Conservation (phyloP, 306 rosid species). For the Pueraria montana region DNA sequence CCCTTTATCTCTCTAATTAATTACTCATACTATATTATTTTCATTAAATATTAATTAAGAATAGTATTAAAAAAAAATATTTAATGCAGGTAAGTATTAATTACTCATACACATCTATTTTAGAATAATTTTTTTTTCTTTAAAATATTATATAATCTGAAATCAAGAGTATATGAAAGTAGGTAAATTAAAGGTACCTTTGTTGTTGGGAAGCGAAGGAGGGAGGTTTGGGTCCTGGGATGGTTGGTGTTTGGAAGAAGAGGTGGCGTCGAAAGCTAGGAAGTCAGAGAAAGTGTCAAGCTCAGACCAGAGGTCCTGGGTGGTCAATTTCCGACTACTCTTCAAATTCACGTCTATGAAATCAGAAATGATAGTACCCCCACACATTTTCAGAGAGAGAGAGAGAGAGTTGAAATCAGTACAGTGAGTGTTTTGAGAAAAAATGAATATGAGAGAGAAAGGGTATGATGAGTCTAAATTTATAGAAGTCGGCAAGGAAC, state of each 20-base stretch:
- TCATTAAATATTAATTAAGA: too few species aligned
- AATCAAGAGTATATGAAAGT: too few species aligned
- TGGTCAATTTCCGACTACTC: conserved; percentile 52
- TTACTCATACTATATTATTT: too few species aligned
- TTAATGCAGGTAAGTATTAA: too few species aligned
- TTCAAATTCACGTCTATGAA: conserved; percentile 51
- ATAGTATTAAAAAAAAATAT: too few species aligned
- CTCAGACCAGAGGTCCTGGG: conserved; percentile 65
- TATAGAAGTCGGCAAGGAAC: not conserved
- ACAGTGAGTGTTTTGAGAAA: not conserved
- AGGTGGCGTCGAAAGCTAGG: conserved; percentile 53
- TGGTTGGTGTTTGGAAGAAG: not conserved
- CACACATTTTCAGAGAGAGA: conserved; percentile 68
- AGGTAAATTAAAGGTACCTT: not conserved
- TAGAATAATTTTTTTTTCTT: too few species aligned
- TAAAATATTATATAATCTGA: too few species aligned
- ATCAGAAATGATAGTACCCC: conserved; percentile 91
- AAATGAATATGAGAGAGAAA: not conserved
- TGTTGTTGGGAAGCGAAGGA: not conserved
- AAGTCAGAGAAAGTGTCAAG: conserved; percentile 67
- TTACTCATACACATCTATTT: too few species aligned
- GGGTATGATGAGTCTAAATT: not conserved
- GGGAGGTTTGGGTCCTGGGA: too few species aligned
- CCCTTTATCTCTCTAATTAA: too few species aligned
- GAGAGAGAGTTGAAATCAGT: too few species aligned